Evolutionary conservation across 768 basidiomycete species (phyloP), one percentile per base, ranked within the genome.

Genomic region (Amanita jacksonii): DNA sequence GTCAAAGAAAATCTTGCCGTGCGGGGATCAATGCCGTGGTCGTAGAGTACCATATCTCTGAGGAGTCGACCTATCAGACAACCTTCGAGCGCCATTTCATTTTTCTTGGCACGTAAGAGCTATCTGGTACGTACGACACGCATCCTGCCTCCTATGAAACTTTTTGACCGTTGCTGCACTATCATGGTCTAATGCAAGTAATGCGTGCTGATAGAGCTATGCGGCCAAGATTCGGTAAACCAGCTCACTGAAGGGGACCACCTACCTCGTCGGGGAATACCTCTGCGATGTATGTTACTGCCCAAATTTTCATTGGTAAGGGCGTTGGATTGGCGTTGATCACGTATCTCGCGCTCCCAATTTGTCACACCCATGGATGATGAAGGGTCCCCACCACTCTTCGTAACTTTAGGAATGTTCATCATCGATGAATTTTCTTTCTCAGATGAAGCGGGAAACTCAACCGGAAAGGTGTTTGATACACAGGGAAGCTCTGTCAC

Each of bases 371-470:
- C n/a, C n/a, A n/a, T n/a, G n/a, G n/a, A n/a, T n/a, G n/a, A n/a
- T n/a, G n/a, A n/a, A n/a, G 30, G 10, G 8, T 2, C 3, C 10
- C 3, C 24, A 24, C 15, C 24, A n/a, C 16, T 24, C 18, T 45
- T 88, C 37, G 76, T 74, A 15, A 77, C 81, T n/a, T 66, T 91
- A 20, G 91, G 90, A 5, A 78, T 91, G 76, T 93, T 93, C 66
- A 92, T 96, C 54, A 74, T 93, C 53, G 91, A 96, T 60, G 72
- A 81, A 49, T 85, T 91, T 53, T 68, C 72, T 3, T 83, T 77
- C 54, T 53, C 64, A 38, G 76, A 82, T 47, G 70, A 72, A 24
- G 57, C 73, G 35, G 84, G 83, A 3, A 60, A 61, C 2, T 68
- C 73, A 1, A 77, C 69, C 18, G 72, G 64, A 8, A 65, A 60